Percentiles rank a stretch among this genome's conserved stretches.
These are phyloP conservation scores for Rugosomyces carneus DNA, from an alignment of 1,284 basidiomycete genomes.

Conservation along the genomic window DNA sequence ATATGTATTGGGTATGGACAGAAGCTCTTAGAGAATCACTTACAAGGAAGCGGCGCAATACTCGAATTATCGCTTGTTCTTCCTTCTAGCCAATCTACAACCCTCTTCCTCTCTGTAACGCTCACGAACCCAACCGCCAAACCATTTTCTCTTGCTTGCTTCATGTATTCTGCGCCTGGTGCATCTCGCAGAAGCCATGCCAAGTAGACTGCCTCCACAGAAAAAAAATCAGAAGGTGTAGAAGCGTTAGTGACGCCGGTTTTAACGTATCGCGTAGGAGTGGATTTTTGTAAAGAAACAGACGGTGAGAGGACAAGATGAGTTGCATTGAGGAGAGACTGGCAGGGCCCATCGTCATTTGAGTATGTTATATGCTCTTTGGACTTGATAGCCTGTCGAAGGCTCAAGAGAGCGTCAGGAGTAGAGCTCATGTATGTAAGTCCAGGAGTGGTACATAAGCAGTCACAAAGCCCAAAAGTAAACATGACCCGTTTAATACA, in stretches of 20 bases:
- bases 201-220: slow-evolving; percentile 75
- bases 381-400: slow-evolving; percentile 53
- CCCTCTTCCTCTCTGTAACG: slow-evolving; percentile 77
- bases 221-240: slow-evolving; percentile 60
- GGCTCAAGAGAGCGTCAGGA: slow-evolving; percentile 46
- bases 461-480: too few relatives aligned
- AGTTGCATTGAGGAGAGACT: slow-evolving; percentile 51
- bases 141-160: slow-evolving; percentile 70
- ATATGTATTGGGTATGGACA: background rate
- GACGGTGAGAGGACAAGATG: slow-evolving; percentile 57
- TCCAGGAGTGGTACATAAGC: too few relatives aligned
- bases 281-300: slow-evolving; percentile 57
- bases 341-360: slow-evolving; percentile 36
- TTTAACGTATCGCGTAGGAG: slow-evolving; percentile 70
- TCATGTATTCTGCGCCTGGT: slow-evolving; percentile 80
- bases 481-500: too few relatives aligned
- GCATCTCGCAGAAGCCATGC: slow-evolving; percentile 73
- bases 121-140: slow-evolving; percentile 74
- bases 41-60: slow-evolving; percentile 52
- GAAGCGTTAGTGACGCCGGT: slow-evolving; percentile 40
- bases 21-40: slow-evolving; percentile 22
- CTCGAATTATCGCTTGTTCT: slow-evolving; percentile 49
- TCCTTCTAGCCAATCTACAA: slow-evolving; percentile 82
- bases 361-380: slow-evolving; percentile 47
- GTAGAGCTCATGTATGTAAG: slow-evolving; percentile 24